Evolutionary conservation across 257 asterid genomes (phyloP), one percentile per base, ranked within the genome.

Genomic region (Penstemon davidsonii): DNA sequence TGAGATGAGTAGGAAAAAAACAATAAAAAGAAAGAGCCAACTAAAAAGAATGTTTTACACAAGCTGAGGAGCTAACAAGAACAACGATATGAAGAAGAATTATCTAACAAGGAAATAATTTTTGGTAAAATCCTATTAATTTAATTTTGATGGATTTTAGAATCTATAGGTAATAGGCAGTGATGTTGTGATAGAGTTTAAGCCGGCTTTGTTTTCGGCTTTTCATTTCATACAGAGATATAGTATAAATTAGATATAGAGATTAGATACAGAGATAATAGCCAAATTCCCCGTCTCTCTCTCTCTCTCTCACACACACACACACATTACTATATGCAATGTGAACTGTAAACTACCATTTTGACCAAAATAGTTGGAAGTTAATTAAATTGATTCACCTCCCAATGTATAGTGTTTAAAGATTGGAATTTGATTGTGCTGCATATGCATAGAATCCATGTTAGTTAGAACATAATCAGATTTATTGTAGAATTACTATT

Each of bases 121-220:
- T 45, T 71, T 5, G 55, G 71, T 68, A 43, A 58, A 25, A 2
- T 25, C 71, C 49, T 61, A 64, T 53, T 64, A 63, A 36, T 72
- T 60, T 62, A 62, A 73, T 76, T 78, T 75, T 41, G 67, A 62
- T 63, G 64, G 76, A 79, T 71, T 68, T 72, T 39, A 63, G 75
- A 72, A 51, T 60, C 72, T 61, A 55, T 8, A 56, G 82, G 60
- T 68, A 62, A 69, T 60, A 66, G 70, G 54, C 54, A 49, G 54
- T 75, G 84, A 50, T 25, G 33, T 25, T 25, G 33, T 25, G 33
- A 25, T 2, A 25, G 86, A 69, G 87, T 50, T 65, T 80, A 62
- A 79, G 95, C 91, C 88, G 88, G 95, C 90, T 90, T 77, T 81
- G 87, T 81, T 77, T 65, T 78, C 71, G 75, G 82, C 82, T 78